A percentile compares a stretch with the other conserved stretches of the same genome.
Conservation (phyloP, 495 filamentous ascomycete genomes). For the Hyaloscypha finlandica region DNA sequence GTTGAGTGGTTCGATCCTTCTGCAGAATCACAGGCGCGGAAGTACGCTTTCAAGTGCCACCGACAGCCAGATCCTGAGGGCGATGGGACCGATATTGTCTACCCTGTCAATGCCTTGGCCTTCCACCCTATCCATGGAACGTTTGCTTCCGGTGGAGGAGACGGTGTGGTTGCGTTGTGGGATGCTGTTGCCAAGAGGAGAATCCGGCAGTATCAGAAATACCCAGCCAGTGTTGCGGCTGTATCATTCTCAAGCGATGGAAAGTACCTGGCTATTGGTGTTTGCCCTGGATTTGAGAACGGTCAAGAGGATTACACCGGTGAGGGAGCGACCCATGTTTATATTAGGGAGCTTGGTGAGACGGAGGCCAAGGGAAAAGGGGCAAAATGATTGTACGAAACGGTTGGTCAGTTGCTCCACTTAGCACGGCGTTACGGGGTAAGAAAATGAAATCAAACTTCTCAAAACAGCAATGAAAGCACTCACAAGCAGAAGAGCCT, state of each 20-base stretch:
- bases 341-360: constrained; percentile 79
- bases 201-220: constrained; percentile 86
- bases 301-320: constrained; percentile 75
- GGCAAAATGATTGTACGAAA: neutral
- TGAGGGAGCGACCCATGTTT: constrained; percentile 72
- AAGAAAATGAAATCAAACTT: constrained; percentile 11
- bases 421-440: constrained; percentile 30
- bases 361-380: constrained; percentile 87
- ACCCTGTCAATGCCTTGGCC: constrained; percentile 89
- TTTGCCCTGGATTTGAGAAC: constrained; percentile 91
- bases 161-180: constrained; percentile 94
- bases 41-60: constrained; percentile 99
- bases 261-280: constrained; percentile 77
- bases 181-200: constrained; percentile 90
- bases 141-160: constrained; percentile 90
- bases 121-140: constrained; percentile 92
- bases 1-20: constrained; percentile 97
- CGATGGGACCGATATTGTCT: constrained; percentile 82
- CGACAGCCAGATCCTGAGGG: constrained; percentile 52
- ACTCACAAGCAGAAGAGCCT: neutral
- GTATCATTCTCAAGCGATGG: constrained; percentile 79
- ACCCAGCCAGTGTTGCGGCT: constrained; percentile 73
- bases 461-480: neutral
- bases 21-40: constrained; percentile 78
- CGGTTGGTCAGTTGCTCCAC: constrained; percentile 20